Base-by-base conservation (phyloP, 139 green algal species). In the Closterium sp. region DNA sequence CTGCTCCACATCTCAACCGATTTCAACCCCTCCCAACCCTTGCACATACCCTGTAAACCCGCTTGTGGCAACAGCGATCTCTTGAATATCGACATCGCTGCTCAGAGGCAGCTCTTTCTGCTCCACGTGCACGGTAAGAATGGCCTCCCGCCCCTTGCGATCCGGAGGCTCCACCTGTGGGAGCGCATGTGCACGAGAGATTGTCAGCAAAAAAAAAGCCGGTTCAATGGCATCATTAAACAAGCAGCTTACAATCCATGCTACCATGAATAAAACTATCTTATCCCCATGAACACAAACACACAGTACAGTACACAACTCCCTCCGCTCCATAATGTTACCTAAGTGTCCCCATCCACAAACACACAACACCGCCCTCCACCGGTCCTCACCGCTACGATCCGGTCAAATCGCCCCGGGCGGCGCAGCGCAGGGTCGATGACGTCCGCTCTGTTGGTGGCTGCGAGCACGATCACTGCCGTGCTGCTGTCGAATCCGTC, bases 401-500 rank as follows among this genome's bases (percentile, higher is more conserved):
- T 97, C 92, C 98, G 96, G 96, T 99, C 98, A 95, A 99, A 99
- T 90, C 98, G 96, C 9, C 98, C 98, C 9, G 98, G 97, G 0
- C 98, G 96, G 28, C 96, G 94, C 31, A 99, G 96, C 24, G 98
- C 97, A 6, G 95, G 93, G 95, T 99, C 98, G 84, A 99, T 96
- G 10, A 97, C 96, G 9, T n/a, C n/a, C n/a, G n/a, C n/a, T 95
- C 96, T 93, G 96, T 99, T 99, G 94, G 98, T 99, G 45, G 98
- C 98, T 0, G 97, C 98, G 89, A 99, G 96, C 24, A 99, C 95
- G 29, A 99, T 97, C 31, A 99, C 95, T 29, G 70, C 11, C 32
- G 31, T 84, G 96, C 98, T 99, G 94, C 98, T 97, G 92, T 99
- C 98, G 95, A 99, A 99, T 1, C 98, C 98, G 94, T 99, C 98